Percentiles rank a stretch among this genome's conserved stretches.
phyloP scores from a whole-genome alignment of 2,329 filamentous ascomycete species.

The Sporothrix brunneoviolacea region DNA sequence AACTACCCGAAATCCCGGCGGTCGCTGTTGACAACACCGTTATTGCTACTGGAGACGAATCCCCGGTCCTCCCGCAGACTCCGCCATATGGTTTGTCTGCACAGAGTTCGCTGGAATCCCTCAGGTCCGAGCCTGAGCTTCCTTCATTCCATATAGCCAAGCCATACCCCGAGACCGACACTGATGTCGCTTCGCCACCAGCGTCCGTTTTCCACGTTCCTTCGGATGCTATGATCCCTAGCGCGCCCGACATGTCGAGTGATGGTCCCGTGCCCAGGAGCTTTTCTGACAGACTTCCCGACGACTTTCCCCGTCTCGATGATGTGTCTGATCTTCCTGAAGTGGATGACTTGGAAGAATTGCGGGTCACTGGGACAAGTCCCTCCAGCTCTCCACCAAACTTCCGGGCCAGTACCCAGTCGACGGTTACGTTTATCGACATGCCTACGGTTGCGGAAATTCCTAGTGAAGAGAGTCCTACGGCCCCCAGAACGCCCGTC shows the following conservation, averaged over 20 bases:
- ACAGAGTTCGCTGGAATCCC: conserved; percentile 13
- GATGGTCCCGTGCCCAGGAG: not conserved
- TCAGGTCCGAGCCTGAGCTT: conserved; percentile 22
- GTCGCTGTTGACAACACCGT: not conserved
- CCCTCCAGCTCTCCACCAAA: conserved; percentile 44
- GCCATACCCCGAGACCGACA: conserved; percentile 26
- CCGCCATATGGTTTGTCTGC: not conserved
- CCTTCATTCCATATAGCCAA: conserved; percentile 34
- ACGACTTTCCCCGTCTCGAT: conserved; percentile 38
- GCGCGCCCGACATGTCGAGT: not conserved
- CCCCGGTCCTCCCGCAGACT: conserved; percentile 2
- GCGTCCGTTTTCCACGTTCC: conserved; percentile 2
- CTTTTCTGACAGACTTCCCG: conserved; percentile 32
- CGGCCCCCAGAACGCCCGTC: conserved; percentile 34
- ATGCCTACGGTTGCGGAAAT: conserved; percentile 39
- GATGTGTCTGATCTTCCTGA: conserved; percentile 34
- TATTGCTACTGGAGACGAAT: not conserved
- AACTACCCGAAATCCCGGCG: not conserved
- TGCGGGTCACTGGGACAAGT: conserved; percentile 22
- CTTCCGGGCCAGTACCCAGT: conserved; percentile 31
- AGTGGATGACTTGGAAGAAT: conserved; percentile 22
- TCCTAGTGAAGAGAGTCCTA: conserved; percentile 33
- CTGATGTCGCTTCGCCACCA: not conserved
- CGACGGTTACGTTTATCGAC: conserved; percentile 37
- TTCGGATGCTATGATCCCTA: conserved; percentile 16